Conservation (phyloP, 129 eudicot species). For the Helianthus tuberosus region DNA sequence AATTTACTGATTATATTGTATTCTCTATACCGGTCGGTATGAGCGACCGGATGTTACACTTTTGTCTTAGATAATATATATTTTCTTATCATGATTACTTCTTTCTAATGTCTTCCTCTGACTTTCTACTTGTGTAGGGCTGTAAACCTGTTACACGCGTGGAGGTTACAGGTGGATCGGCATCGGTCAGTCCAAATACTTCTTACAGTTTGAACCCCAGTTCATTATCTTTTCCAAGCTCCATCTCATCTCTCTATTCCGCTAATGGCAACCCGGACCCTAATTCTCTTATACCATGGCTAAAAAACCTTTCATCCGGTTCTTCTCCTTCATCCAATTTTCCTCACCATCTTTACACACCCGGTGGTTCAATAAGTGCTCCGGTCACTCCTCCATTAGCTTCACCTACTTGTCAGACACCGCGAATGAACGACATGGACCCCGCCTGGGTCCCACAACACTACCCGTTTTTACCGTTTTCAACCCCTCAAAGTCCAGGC, state of each 20-base stretch:
- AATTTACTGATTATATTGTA: not conserved
- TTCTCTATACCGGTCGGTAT: not conserved
- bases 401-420: slow-evolving; percentile 93
- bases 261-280: slow-evolving; percentile 63
- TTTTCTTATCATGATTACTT: not conserved
- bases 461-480: slow-evolving; percentile 66
- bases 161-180: slow-evolving; percentile 69
- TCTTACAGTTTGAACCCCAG: slow-evolving; percentile 88
- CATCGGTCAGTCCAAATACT: slow-evolving; percentile 74
- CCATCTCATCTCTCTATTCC: slow-evolving; percentile 58
- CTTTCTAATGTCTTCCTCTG: not conserved
- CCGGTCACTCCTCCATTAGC: slow-evolving; percentile 96
- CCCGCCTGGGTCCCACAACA: slow-evolving; percentile 67
- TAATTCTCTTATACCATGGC: slow-evolving; percentile 95
- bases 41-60: not conserved
- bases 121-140: slow-evolving; percentile 53
- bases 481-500: slow-evolving; percentile 95
- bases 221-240: slow-evolving; percentile 84
- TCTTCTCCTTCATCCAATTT: slow-evolving; percentile 64
- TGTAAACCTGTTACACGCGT: slow-evolving; percentile 75
- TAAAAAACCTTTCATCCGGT: slow-evolving; percentile 80
- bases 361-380: slow-evolving; percentile 92
- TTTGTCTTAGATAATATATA: too few relatives aligned
- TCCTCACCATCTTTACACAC: slow-evolving; percentile 79
- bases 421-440: slow-evolving; percentile 66